Evolutionary conservation across 306 rosid species (phyloP), one percentile per base, ranked within the genome.

Genomic region (Morella rubra): DNA sequence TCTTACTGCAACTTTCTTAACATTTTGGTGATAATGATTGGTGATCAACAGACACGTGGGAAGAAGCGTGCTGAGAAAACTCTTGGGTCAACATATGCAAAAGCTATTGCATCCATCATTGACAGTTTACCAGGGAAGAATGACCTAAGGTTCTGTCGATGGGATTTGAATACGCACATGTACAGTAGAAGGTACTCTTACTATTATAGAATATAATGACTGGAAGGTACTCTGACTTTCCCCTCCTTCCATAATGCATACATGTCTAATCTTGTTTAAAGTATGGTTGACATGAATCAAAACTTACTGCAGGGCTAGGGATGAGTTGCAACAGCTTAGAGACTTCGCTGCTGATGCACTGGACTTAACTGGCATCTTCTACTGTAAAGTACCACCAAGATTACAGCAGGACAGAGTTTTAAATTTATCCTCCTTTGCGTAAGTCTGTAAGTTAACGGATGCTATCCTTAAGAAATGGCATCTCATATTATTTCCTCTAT

Each of bases 41-140:
- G 52, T 83, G 53, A 81, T 82, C 65, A 68, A 73, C 75, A 96
- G 99, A 88, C 86, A 8, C 85, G 82, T 41, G 99, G 93, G 89
- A 96, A 88, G 85, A 92, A 80, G 88, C 97, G 97, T 44, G 89
- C 96, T 51, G 99, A 96, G 80, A 89, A 93, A 52, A 85, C 91
- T 83, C 93, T 96, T 45, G 87, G 89, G 74, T 54, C 85, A 3
- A 97, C 90, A 85, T 96, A 91, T 83, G 87, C 90, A 73, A 82
- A 91, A 82, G 99, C 99, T 53, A 88, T 96, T 68, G 86, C 81
- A 73, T 81, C 44, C 73, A 86, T 96, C 41, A 96, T 87, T 73
- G 83, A 81, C 49, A 82, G 79, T 74, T 70, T 92, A 84, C 62
- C 77, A 55, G 84, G 69, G 58, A 88, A 85, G 72, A 81, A 62